Base-by-base conservation (phyloP, 2,329 filamentous ascomycete genomes). In the Epichloe hybrida region DNA sequence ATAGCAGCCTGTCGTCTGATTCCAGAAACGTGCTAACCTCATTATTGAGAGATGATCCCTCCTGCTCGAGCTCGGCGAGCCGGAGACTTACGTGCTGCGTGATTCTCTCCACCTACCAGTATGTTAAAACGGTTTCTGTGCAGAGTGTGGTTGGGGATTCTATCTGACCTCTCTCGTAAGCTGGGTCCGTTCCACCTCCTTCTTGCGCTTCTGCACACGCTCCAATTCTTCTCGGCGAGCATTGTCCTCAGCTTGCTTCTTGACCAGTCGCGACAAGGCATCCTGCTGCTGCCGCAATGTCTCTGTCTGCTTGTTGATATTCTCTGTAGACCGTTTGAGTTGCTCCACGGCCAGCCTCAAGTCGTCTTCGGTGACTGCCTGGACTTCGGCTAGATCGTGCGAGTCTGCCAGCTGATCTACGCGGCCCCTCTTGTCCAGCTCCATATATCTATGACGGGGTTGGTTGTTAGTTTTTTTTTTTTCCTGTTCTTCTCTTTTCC, bases 1-100 rank as follows among this genome's bases (percentile, higher is more conserved):
- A 70, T 1, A 87, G 67, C 2, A 86, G 69, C 54, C 77, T 80
- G 59, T 87, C 82, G 53, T 88, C 83, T 1, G 79, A 76, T 8
- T 71, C 69, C 8, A 85, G 65, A 11, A 77, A 63, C 15, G 67
- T 68, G 21, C 73, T 70, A 0, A 80, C 66, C 1, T 72, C 72
- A 50, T 73, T 68, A 45, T 71, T 72, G 15, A 82, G 61, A 3
- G 66, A 65, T 2, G 68, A 72, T 5, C 63, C 63, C 40, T 81
- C 75, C 53, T 76, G 73, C 57, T 77, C 72, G 2, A 78, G 60
- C 48, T 79, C 75, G 3, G 66, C 61, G 23, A 73, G 61, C 39
- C 70, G 70, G 50, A 71, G 71, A 42, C 65, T 64, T n/a, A 80
- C 56, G 4, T 63, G 65, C 39, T 74, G 72, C 0, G 71, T 67